Evolutionary conservation across 2,329 filamentous ascomycete species (phyloP).

Genomic region (Calonectria multiphialidica): DNA sequence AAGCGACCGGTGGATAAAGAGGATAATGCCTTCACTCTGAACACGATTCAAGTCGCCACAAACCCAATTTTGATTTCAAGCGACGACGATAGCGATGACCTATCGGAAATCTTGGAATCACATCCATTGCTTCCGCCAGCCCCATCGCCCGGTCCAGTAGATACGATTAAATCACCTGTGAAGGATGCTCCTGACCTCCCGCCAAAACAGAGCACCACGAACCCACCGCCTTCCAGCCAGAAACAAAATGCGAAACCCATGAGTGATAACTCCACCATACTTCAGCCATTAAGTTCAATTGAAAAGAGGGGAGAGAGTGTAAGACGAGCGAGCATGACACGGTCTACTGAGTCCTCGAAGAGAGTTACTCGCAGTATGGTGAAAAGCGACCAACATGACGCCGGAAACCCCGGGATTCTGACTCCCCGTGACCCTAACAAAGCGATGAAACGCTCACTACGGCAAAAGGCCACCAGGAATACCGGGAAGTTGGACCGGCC

Average conservation of each 20-base stretch:
- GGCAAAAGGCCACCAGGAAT: neutral
- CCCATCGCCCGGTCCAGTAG: neutral
- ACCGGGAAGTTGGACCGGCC: neutral
- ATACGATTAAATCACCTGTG: neutral
- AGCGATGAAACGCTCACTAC: neutral
- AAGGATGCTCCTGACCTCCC: neutral
- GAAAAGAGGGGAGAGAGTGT: neutral
- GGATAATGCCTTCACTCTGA: neutral
- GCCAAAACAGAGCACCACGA: neutral
- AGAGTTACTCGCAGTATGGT: slow-evolving; percentile 15
- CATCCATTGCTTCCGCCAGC: neutral
- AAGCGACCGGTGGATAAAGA: neutral
- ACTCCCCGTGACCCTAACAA: slow-evolving; percentile 16
- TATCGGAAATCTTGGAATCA: slow-evolving; percentile 9
- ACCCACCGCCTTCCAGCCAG: neutral
- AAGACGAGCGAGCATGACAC: neutral
- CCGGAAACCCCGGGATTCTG: neutral
- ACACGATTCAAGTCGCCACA: neutral
- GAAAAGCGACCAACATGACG: neutral
- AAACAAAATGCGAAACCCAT: neutral
- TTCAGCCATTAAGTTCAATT: neutral
- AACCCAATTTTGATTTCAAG: slow-evolving; percentile 36
- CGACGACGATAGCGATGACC: slow-evolving; percentile 18
- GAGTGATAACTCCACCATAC: neutral
- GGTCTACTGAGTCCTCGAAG: neutral